Conservation (phyloP, 768 basidiomycete genomes). For the Suillus lakei region DNA sequence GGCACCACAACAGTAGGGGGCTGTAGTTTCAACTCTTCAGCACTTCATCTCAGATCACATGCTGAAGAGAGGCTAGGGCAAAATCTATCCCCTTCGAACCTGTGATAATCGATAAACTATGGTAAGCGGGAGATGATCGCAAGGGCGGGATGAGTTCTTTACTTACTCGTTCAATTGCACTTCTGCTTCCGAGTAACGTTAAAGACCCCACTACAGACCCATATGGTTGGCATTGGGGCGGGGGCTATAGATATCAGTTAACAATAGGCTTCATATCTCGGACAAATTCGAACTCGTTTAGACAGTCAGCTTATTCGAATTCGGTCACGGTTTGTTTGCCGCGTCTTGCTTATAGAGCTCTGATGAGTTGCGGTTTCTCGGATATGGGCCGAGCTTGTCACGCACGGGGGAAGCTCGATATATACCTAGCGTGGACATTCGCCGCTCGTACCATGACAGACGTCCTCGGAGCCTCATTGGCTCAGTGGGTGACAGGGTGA, state of each 20-base stretch:
- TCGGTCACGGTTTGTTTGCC: background rate
- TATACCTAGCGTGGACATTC: conserved; percentile 43
- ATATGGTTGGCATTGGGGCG: background rate
- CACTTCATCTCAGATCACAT: background rate
- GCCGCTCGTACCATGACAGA: conserved; percentile 1
- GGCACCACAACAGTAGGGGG: background rate
- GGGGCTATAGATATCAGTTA: background rate
- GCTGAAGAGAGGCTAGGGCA: background rate
- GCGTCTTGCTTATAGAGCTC: background rate
- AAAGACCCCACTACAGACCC: background rate
- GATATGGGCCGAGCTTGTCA: conserved; percentile 63
- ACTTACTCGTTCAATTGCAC: background rate
- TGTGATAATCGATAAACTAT: background rate
- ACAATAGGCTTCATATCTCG: background rate
- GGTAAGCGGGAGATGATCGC: background rate
- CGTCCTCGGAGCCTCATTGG: background rate
- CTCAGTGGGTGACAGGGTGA: conserved; percentile 56
- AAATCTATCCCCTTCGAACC: background rate
- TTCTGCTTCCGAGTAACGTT: background rate
- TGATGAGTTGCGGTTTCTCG: conserved; percentile 12
- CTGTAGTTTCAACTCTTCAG: background rate
- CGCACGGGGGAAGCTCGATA: conserved; percentile 63
- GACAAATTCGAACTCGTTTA: background rate
- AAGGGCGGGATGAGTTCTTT: background rate
- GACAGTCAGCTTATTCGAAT: background rate